phyloP scores from a whole-genome alignment of 345 rosid species.

The Iberis pinnata region DNA sequence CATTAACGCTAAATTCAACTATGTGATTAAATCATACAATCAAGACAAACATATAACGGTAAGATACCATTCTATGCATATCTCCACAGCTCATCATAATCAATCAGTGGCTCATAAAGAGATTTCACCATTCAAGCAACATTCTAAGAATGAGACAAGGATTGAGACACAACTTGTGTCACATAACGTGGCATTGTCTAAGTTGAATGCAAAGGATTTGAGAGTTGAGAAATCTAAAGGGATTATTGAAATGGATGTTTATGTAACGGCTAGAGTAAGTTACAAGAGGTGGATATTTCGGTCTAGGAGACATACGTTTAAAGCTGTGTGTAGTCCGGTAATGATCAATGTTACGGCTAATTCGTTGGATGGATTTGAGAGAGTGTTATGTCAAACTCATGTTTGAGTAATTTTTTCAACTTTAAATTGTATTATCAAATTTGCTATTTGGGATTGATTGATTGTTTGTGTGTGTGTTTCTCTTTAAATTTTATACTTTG shows the following conservation, averaged over 20 bases:
- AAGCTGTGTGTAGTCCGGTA: constrained; percentile 44
- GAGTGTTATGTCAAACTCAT: constrained; percentile 39
- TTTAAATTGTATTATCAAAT: constrained; percentile 15
- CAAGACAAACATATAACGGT: constrained; percentile 55
- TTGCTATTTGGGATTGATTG: constrained; percentile 9
- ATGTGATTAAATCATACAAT: constrained; percentile 48
- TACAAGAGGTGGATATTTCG: constrained; percentile 56
- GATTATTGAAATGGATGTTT: constrained; percentile 41
- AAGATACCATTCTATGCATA: constrained; percentile 51
- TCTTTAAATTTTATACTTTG: no score
- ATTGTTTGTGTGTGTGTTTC: neutral
- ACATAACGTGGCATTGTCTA: constrained; percentile 38
- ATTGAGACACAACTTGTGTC: constrained; percentile 46
- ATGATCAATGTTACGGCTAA: constrained; percentile 32
- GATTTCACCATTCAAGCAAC: constrained; percentile 55
- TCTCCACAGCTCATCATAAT: constrained; percentile 45
- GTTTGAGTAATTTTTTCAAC: constrained; percentile 14
- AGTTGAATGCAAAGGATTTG: constrained; percentile 37
- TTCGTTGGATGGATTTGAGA: constrained; percentile 37
- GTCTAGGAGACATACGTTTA: constrained; percentile 41
- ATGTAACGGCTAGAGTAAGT: constrained; percentile 50
- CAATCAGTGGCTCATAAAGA: constrained; percentile 49
- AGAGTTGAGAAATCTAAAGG: constrained; percentile 39
- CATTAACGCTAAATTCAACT: constrained; percentile 53
- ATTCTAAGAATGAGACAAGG: constrained; percentile 48